Evolutionary conservation across 1,284 basidiomycete genomes (phyloP), one percentile per base, ranked within the genome.

Genomic region (Trichosporon sp.): DNA sequence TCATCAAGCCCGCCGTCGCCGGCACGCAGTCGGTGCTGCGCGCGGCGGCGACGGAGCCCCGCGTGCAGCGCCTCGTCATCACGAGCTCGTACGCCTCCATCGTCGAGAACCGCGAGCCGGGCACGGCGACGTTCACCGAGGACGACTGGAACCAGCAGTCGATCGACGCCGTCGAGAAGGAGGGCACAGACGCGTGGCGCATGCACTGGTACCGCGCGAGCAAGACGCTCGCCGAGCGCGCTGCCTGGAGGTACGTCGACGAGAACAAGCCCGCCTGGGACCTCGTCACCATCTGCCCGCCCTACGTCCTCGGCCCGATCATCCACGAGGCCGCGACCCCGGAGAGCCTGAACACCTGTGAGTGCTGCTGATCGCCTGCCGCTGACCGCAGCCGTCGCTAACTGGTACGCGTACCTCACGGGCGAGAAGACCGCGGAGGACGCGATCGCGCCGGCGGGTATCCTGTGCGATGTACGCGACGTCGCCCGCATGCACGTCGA

Each of bases 1-100:
- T 85, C 29, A 81, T 85, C 74, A 79, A 82, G 66, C 83, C 84
- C 3, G 84, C 84, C 23, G 81, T 85, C 23, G 78, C 83, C 27
- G 84, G 84, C 8, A 85, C 84, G 0, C 64, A 75, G 34, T 78
- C 76, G 53, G 76, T 83, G 8, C 74, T 85, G 21, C 70, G 74
- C 29, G 71, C 78, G 8, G 80, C 80, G 1, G 65, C 70, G 12
- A 72, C 71, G n/a, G 76, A 75, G 65, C 66, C 71, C 31, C 73
- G 71, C 21, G 80, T 85, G 51, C 73, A 75, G 65, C 77, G 83
- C 9, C 76, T 85, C 15, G 80, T 85, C 47, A 77, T 85, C 68
- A 85, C 84, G 11, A 81, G 81, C 27, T 84, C 83, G 1, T 83
- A 82, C 62, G 84, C 83, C 2, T 73, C 74, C 11, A 74, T 75